A percentile compares a stretch with the other conserved stretches of the same genome.
phyloP scores from a whole-genome alignment of 768 basidiomycete genomes.

The Auricularia cornea region DNA sequence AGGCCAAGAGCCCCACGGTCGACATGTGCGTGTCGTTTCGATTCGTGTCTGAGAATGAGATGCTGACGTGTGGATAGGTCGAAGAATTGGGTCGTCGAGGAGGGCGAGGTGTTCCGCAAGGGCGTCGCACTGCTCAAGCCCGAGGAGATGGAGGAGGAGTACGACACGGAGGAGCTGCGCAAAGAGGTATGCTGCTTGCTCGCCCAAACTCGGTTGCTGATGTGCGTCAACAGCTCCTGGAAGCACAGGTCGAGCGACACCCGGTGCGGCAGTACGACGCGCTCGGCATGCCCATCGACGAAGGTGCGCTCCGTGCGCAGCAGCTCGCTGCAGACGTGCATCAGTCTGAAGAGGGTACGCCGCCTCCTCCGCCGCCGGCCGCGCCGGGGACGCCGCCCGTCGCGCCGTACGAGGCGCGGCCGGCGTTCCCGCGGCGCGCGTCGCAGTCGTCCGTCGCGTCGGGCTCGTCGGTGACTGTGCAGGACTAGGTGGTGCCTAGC shows the following conservation, averaged over 20 bases:
- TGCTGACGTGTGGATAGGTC: slow-evolving; percentile 35
- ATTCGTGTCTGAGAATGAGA: too few relatives aligned
- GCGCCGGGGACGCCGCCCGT: not conserved
- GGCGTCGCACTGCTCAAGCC: slow-evolving; percentile 70
- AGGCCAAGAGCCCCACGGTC: slow-evolving; percentile 19
- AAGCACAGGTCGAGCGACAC: slow-evolving; percentile 79
- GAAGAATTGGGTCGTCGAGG: slow-evolving; percentile 81
- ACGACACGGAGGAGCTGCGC: slow-evolving; percentile 80
- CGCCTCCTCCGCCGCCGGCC: not conserved
- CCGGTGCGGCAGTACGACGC: slow-evolving; percentile 48
- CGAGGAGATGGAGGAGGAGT: slow-evolving; percentile 86
- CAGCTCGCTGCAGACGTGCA: not conserved
- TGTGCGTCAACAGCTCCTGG: slow-evolving; percentile 48
- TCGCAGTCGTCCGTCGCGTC: not conserved
- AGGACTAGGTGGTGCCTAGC: not conserved
- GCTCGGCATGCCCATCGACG: not conserved
- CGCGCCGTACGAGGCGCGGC: not conserved
- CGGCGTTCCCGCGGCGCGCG: not conserved
- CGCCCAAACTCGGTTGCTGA: not conserved
- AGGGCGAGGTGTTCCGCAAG: slow-evolving; percentile 94
- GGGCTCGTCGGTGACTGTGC: not conserved
- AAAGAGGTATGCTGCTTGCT: slow-evolving; percentile 29
- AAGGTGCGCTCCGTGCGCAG: not conserved
- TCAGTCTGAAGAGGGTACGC: not conserved
- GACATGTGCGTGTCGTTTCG: slow-evolving; percentile 38